Conservation (phyloP, 495 filamentous ascomycete species). For the Tetracladium setigerum region DNA sequence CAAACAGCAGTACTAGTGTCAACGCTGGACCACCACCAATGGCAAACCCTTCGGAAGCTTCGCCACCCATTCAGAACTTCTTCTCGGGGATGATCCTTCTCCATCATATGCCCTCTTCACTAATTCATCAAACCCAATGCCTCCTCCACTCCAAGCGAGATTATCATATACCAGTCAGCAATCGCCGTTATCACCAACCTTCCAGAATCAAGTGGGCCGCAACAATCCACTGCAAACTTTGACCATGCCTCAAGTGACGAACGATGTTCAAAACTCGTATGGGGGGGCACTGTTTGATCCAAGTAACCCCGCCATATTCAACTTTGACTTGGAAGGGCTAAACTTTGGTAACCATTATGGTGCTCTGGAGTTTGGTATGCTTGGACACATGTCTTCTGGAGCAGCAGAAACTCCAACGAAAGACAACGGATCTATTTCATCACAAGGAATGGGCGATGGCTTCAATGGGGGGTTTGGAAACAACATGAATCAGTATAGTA, state of each 20-base stretch:
- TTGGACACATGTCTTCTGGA: conserved; percentile 86
- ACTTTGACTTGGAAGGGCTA: conserved; percentile 85
- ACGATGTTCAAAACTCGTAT: conserved; percentile 35
- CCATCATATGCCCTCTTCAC: conserved; percentile 18
- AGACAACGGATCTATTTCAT: conserved; percentile 35
- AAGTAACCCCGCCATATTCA: conserved; percentile 83
- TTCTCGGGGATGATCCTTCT: conserved; percentile 16
- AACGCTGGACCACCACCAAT: conserved; percentile 21
- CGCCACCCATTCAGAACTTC: conserved; percentile 15
- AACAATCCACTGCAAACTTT: conserved; percentile 24
- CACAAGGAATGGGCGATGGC: conserved; percentile 24
- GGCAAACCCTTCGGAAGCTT: conserved; percentile 9
- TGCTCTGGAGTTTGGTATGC: conserved; percentile 86
- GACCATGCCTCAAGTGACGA: conserved; percentile 30
- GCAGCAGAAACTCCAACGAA: conserved; percentile 70
- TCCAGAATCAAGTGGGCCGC: conserved; percentile 37
- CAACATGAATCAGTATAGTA: conserved; percentile 20
- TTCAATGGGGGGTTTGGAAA: conserved; percentile 32
- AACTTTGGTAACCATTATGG: conserved; percentile 96
- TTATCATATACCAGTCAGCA: conserved; percentile 53
- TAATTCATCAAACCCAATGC: conserved; percentile 30
- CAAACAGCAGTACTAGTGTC: background rate
- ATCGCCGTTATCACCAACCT: conserved; percentile 63
- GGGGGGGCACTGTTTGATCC: conserved; percentile 69
- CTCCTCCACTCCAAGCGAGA: conserved; percentile 33